Evolutionary conservation across 768 basidiomycete genomes (phyloP).

Genomic region (Clitopilus hobsonii): DNA sequence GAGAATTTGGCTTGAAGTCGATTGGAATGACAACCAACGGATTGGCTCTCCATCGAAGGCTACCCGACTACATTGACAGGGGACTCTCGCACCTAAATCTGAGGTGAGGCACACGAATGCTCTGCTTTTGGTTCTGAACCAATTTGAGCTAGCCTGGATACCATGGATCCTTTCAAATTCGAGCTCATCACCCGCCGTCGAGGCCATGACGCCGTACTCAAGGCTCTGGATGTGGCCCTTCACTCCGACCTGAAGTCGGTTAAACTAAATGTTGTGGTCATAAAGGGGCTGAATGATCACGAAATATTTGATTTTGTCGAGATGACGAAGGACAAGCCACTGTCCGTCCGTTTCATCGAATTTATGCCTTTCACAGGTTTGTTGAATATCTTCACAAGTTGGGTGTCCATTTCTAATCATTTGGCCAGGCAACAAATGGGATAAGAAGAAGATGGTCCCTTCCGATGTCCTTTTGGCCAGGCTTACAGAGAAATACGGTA

Average conservation of each 20-base stretch:
- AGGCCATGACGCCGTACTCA: constrained; percentile 74
- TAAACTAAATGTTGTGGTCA: constrained; percentile 82
- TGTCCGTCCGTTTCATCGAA: constrained; percentile 85
- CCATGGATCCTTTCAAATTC: constrained; percentile 82
- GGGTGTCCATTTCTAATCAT: neutral
- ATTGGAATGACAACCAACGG: constrained; percentile 90
- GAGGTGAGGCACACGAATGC: constrained; percentile 31
- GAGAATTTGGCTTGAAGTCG: constrained; percentile 55
- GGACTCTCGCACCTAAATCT: constrained; percentile 77
- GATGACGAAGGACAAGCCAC: constrained; percentile 55
- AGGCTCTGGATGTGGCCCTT: constrained; percentile 61
- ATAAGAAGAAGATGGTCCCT: constrained; percentile 75
- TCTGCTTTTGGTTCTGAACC: neutral
- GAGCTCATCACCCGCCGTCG: constrained; percentile 79
- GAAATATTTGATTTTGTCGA: constrained; percentile 78
- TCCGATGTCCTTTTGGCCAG: constrained; percentile 57
- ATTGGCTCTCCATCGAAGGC: constrained; percentile 64
- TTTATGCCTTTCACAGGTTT: constrained; percentile 91
- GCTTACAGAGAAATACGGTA: constrained; percentile 45
- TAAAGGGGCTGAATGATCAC: constrained; percentile 77
- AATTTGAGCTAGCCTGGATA: constrained; percentile 58
- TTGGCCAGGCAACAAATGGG: constrained; percentile 81
- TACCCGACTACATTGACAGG: constrained; percentile 61
- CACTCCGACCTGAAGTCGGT: constrained; percentile 48
- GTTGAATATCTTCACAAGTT: neutral